Percentiles rank a stretch among this genome's conserved stretches.
Conservation (phyloP, 495 filamentous ascomycete species). For the Aspergillus panamensis region DNA sequence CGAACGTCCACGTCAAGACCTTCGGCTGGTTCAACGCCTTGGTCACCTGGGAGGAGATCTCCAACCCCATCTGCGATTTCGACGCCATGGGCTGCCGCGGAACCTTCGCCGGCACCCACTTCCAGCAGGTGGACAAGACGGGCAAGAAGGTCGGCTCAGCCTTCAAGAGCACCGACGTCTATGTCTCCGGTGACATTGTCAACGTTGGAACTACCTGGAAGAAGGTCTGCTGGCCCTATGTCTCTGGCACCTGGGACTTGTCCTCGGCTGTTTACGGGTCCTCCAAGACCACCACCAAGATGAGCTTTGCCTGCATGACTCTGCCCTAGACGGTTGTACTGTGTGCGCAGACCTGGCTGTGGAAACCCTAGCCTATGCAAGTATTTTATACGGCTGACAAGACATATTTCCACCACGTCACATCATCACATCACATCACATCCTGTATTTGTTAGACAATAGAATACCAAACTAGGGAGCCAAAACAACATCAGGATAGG, state of each 20-base stretch:
- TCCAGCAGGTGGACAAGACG: constrained; percentile 44
- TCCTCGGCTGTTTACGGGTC: constrained; percentile 28
- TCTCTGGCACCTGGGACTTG: constrained; percentile 47
- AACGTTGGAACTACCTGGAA: constrained; percentile 36
- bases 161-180: constrained; percentile 38
- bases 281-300: constrained; percentile 31
- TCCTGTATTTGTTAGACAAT: too few species aligned
- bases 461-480: too few species aligned
- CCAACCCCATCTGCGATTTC: constrained; percentile 43
- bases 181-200: constrained; percentile 53
- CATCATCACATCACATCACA: too few species aligned
- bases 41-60: constrained; percentile 53
- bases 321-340: constrained; percentile 2
- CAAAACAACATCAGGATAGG: too few species aligned
- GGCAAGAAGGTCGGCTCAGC: constrained; percentile 43
- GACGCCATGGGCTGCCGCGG: constrained; percentile 52
- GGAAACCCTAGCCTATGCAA: too few species aligned
- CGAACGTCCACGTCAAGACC: constrained; percentile 50
- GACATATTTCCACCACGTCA: too few species aligned
- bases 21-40: constrained; percentile 45
- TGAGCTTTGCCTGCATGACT: constrained; percentile 47
- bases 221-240: constrained; percentile 55
- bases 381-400: too few species aligned
- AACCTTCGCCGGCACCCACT: constrained; percentile 47
- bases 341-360: too few species aligned